Percentiles rank a stretch among this genome's conserved stretches.
Conservation (phyloP, 78 protist species). For the Polysphondylium violaceum region DNA sequence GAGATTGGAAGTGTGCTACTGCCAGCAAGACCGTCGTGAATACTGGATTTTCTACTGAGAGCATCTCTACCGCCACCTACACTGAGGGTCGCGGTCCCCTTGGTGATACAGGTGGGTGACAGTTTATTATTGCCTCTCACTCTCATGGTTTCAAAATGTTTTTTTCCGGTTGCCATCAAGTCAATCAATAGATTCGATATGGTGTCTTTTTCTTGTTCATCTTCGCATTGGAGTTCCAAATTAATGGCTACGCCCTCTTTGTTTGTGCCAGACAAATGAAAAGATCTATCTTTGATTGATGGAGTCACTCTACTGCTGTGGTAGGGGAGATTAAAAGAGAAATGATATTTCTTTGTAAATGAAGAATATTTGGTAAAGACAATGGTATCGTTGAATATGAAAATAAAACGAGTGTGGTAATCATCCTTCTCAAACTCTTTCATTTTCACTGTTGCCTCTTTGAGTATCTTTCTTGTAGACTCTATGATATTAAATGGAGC, state of each 20-base stretch:
- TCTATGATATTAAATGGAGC: constrained; percentile 41
- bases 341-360: constrained; percentile 39
- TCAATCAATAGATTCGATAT: not conserved
- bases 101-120: not conserved
- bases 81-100: not conserved
- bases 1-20: not conserved
- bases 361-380: constrained; percentile 12
- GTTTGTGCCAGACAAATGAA: constrained; percentile 12
- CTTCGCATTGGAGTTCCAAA: not conserved
- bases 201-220: constrained; percentile 1
- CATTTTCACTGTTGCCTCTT: constrained; percentile 14
- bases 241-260: not conserved
- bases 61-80: not conserved
- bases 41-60: not conserved
- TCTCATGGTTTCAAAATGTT: constrained; percentile 9
- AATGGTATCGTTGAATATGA: constrained; percentile 35
- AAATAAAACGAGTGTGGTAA: constrained; percentile 15
- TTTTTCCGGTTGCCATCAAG: not conserved
- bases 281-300: constrained; percentile 6
- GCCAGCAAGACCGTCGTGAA: not conserved
- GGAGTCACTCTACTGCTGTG: not conserved
- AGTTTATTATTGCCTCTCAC: not conserved
- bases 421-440: not conserved
- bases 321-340: constrained; percentile 19
- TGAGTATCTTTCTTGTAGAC: constrained; percentile 29